Conservation (phyloP, 1,139 yeast species). For the Spencermartinsiella ligniputridi region DNA sequence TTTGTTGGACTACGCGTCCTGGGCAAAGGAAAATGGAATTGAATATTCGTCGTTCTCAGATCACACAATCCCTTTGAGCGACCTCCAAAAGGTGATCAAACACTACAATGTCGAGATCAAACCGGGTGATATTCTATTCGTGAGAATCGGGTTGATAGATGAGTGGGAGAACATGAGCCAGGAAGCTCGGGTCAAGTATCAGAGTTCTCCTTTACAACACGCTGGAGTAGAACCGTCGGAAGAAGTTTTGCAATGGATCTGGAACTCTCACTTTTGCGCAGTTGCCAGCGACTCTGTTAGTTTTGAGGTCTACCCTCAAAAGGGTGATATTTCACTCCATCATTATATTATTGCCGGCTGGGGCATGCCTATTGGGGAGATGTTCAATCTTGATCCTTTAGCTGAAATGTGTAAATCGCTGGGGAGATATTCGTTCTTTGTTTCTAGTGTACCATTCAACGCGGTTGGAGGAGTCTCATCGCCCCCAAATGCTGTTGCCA, state of each 20-base stretch:
- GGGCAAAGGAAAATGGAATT: constrained; percentile 26
- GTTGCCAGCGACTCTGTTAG: constrained; percentile 29
- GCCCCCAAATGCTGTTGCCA: constrained; percentile 32
- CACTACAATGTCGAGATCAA: constrained; percentile 22
- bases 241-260: constrained; percentile 23
- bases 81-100: constrained; percentile 23
- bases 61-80: constrained; percentile 22
- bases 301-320: constrained; percentile 25
- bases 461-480: constrained; percentile 31
- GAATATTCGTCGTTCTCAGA: constrained; percentile 25
- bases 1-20: constrained; percentile 30
- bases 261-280: constrained; percentile 29
- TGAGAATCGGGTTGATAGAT: constrained; percentile 30
- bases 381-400: constrained; percentile 28
- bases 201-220: constrained; percentile 7
- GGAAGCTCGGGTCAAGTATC: constrained; percentile 9
- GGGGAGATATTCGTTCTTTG: constrained; percentile 27
- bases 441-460: constrained; percentile 30
- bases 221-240: constrained; percentile 26
- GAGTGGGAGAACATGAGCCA: constrained; percentile 26
- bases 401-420: constrained; percentile 21
- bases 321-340: constrained; percentile 17
- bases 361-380: constrained; percentile 18
- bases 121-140: constrained; percentile 29
- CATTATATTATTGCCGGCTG: constrained; percentile 18